Evolutionary conservation across 805 yeast species (phyloP), one percentile per base, ranked within the genome.

Genomic region (Metschnikowia aberdeeniae): DNA sequence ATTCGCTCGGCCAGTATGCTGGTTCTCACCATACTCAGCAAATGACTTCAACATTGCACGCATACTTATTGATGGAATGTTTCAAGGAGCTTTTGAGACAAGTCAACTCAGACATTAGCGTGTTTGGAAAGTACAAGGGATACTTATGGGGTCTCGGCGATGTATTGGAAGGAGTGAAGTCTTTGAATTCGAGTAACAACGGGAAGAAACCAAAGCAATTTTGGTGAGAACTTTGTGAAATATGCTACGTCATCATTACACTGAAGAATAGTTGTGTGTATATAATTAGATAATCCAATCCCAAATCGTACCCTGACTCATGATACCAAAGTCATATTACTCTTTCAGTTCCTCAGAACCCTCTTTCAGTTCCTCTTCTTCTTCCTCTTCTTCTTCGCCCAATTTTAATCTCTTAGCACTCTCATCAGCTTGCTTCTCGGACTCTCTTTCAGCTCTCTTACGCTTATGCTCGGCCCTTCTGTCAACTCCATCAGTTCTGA

Each of bases 11-110:
- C 34, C 59, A 52, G 29, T 55, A 46, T 33, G 51, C 62, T 6
- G 50, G 52, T 29, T 61, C 57, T 13, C 60, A 59, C 12, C 65
- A 59, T 34, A 53, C 39, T 30, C 61, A 57, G 43, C 73, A 67
- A 47, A 50, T 68, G 76, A 52, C 80, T 64, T 61, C 78, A 66
- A 50, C 84, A 68, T 51, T 82, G 77, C 57, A 87, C 80, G 56
- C 89, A 17, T 72, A 82, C 50, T 68, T 84, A 51, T 77, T 86
- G 7, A 75, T 79, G 67, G 72, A 83, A 50, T 81, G 86, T 49
- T 81, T 80, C 56, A 78, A 80, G 60, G 87, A 82, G 56, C 63
- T 82, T 54, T 73, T 47, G 58, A 53, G 63, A 45, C 62, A 57
- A 45, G 48, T 58, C 3, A 51, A 56, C 28, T 58, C 51, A 26